phyloP scores from a whole-genome alignment of 2,329 filamentous ascomycete genomes.

The Albophoma yamanashiensis region DNA sequence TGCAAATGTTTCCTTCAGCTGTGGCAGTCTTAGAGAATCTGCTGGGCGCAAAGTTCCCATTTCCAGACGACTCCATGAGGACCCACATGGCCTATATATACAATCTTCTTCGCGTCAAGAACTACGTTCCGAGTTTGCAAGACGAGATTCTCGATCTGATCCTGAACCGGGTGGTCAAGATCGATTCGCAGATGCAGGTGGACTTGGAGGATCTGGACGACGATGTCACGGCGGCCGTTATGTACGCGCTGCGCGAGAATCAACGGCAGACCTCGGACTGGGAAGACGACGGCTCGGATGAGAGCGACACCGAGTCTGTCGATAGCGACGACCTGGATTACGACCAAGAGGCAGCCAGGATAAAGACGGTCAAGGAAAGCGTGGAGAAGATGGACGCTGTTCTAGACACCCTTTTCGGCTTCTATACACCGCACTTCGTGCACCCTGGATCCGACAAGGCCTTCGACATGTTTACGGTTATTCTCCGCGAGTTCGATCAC shows the following conservation, averaged over 20 bases:
- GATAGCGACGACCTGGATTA: constrained; percentile 59
- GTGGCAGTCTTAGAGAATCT: constrained; percentile 58
- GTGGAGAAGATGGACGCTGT: constrained; percentile 87
- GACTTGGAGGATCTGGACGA: constrained; percentile 91
- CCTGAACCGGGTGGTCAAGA: constrained; percentile 78
- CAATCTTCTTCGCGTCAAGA: constrained; percentile 68
- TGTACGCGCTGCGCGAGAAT: constrained; percentile 34
- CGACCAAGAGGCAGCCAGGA: constrained; percentile 49
- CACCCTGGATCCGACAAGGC: constrained; percentile 58
- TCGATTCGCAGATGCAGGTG: constrained; percentile 90
- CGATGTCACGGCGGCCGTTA: constrained; percentile 65
- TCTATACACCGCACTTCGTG: constrained; percentile 65
- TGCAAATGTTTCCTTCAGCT: constrained; percentile 73
- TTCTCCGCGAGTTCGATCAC: constrained; percentile 76
- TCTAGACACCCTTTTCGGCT: constrained; percentile 75
- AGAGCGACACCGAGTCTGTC: constrained; percentile 61
- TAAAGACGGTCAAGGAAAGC: constrained; percentile 67
- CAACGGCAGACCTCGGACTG: constrained; percentile 17
- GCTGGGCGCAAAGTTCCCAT: constrained; percentile 61
- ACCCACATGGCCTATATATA: constrained; percentile 81
- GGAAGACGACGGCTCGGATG: constrained; percentile 47
- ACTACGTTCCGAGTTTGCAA: constrained; percentile 68
- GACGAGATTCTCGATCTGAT: constrained; percentile 75
- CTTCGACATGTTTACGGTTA: constrained; percentile 62
- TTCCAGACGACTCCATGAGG: constrained; percentile 62